Evolutionary conservation across 2,329 filamentous ascomycete species (phyloP).

Genomic region (Furcasterigmium sp.): DNA sequence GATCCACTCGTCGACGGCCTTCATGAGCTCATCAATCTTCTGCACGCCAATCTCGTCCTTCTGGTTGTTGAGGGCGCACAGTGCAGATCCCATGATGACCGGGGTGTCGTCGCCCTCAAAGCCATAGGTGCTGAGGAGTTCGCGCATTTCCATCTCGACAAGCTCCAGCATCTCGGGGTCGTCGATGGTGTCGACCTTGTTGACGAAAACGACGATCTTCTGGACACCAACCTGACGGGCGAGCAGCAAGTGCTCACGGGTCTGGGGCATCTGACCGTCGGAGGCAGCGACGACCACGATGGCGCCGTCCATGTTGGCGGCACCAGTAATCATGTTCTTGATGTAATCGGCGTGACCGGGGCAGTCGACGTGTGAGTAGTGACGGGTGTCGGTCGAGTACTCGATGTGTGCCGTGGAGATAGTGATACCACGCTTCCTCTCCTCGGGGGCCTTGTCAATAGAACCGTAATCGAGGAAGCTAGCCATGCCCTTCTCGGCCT

Average conservation of each 20-base stretch:
- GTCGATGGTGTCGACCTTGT: conserved; percentile 97
- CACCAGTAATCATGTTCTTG: conserved; percentile 99
- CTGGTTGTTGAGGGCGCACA: conserved; percentile 86
- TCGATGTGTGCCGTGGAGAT: conserved; percentile 98
- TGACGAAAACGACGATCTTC: conserved; percentile 98
- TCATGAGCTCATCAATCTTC: conserved; percentile 89
- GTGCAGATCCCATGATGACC: conserved; percentile 93
- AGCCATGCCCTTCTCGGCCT: conserved; percentile 89
- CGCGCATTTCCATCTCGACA: conserved; percentile 99
- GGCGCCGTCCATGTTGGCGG: conserved; percentile 97
- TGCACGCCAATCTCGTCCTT: conserved; percentile 78
- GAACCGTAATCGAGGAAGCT: conserved; percentile 95
- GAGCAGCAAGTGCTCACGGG: conserved; percentile 93
- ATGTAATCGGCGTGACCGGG: conserved; percentile 99
- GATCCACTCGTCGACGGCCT: conserved; percentile 92
- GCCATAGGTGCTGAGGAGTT: conserved; percentile 85
- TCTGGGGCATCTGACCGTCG: conserved; percentile 99
- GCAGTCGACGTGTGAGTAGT: conserved; percentile 99
- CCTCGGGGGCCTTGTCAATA: conserved; percentile 98
- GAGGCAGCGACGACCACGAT: conserved; percentile 98
- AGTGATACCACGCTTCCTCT: conserved; percentile 99
- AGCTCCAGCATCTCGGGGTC: conserved; percentile 99
- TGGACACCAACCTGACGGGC: conserved; percentile 98
- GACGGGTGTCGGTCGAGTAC: conserved; percentile 87
- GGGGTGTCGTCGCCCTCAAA: conserved; percentile 98